These are phyloP conservation scores for Pleurostoma richardsiae DNA, from an alignment of 2,329 filamentous ascomycete species.

Conservation along the genomic window DNA sequence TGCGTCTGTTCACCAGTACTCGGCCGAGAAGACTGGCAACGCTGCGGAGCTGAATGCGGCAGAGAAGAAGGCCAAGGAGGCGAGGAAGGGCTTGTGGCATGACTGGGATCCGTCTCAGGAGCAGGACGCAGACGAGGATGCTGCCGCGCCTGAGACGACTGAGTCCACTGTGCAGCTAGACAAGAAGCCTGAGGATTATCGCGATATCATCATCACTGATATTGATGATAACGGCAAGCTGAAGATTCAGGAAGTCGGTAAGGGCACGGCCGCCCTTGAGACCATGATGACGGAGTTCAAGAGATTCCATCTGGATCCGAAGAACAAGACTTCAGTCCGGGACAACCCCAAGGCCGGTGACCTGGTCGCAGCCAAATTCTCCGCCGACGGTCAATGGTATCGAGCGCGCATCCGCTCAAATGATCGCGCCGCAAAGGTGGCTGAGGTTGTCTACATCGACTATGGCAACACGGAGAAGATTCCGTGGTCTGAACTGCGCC, in stretches of 20 bases:
- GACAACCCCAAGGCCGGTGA: constrained; percentile 86
- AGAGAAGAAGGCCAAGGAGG: constrained; percentile 85
- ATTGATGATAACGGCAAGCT: constrained; percentile 77
- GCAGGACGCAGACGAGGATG: constrained; percentile 53
- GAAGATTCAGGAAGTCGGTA: constrained; percentile 87
- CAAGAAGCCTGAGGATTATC: constrained; percentile 77
- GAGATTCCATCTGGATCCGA: constrained; percentile 79
- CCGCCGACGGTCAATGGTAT: constrained; percentile 89
- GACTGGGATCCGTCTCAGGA: constrained; percentile 92
- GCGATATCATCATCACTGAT: constrained; percentile 88
- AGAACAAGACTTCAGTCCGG: constrained; percentile 69
- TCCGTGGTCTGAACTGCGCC: constrained; percentile 76
- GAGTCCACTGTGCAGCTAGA: constrained; percentile 49
- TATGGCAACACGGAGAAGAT: constrained; percentile 92
- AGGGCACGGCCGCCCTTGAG: constrained; percentile 78
- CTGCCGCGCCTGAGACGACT: constrained; percentile 45
- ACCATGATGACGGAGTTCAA: constrained; percentile 88
- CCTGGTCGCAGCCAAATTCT: constrained; percentile 86
- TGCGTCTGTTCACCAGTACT: constrained; percentile 88
- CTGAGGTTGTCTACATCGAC: constrained; percentile 91
- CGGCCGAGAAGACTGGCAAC: constrained; percentile 91
- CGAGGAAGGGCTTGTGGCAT: constrained; percentile 82
- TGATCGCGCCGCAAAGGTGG: constrained; percentile 81
- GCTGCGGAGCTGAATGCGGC: constrained; percentile 81
- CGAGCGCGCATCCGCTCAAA: constrained; percentile 86